Base-by-base conservation (phyloP, 345 rosid species). In the Populus ilicifolia region DNA sequence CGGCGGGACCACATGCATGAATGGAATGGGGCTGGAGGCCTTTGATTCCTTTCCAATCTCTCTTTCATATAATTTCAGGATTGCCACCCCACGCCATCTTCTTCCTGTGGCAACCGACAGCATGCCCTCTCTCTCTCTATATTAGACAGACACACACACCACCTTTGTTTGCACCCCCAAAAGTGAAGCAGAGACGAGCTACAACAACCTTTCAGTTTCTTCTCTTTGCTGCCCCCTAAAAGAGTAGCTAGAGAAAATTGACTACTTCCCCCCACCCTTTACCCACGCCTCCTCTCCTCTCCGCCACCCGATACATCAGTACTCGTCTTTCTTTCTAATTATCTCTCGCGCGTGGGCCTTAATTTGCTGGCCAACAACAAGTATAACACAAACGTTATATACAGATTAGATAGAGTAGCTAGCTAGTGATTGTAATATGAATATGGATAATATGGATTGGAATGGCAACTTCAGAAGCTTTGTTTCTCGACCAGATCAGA, bases 181-280 rank as follows among this genome's bases (percentile, higher is more conserved):
- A 44, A 44, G 48, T 44, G 48, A 44, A 44, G 48, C 16, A 44
- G 48, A 44, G 16, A 44, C 0, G 48, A 44, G 48, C 76, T 33
- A 29, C 9, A 54, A 9, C 56, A 44, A 44, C 25, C 43, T 38
- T 29, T 12, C 56, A 5, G 23, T 46, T 17, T 52, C 23, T 68
- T 66, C 77, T 64, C 79, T 85, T 85, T 84, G 89, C 80, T 86
- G 94, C 89, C 77, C 89, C 93, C 93, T 81, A 83, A 88, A 86
- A 79, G 88, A 65, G 81, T 76, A 80, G 76, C 52, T 72, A 50
- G 73, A 81, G 70, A 75, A 70, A 80, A 33, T 33, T 33, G 36
- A 33, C 36, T 33, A 5, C 36, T 33, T 33, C 5, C 5, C 36
- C 5, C 36, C 5, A 5, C 36, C 5, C 69, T 33, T 75, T 17